Base-by-base conservation (phyloP, 768 basidiomycete genomes). In the Exidia glandulosa region DNA sequence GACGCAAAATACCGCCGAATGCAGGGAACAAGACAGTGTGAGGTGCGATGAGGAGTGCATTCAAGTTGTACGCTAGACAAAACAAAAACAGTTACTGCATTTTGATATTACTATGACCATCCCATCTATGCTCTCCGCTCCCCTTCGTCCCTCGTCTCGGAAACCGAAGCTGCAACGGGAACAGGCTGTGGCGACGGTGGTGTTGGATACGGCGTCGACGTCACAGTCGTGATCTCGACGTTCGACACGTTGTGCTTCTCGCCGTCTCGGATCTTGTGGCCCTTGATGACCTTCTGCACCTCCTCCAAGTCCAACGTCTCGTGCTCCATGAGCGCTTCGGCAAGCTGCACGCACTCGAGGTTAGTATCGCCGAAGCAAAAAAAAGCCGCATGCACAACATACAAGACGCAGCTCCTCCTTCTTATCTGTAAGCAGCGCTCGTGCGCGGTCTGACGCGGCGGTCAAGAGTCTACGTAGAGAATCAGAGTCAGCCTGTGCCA, bases 251-350 rank as follows among this genome's bases (percentile, higher is more conserved):
- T 31, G 50, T 54, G 81, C 66, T 89, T 85, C 63, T 80, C 74
- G 64, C 88, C 79, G 60, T 76, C 79, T 60, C 86, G 83, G 72
- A 92, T 88, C 57, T 80, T 77, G 70, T 95, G 85, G 37, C 94
- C 94, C 60, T 78, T 84, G 69, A 97, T 81, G 29, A 94, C 92
- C 72, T 81, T 86, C 67, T 79, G 76, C 19, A 97, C 94, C 72
- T 99, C 93, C 10, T 90, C 86, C 41, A 82, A 77, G 64, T 86
- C 85, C 63, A 99, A 76, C 23, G 95, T 97, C 76, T 99, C 95
- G 72, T 95, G 88, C 70, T 97, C 94, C 13, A 99, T 87, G 60
- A 99, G 75, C 10, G 95, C 95, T 59, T 81, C 81, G 2, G 95
- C 94, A 41, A 98, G 83, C 92, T 94, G 63, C 31, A 56, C 13